Base-by-base conservation (phyloP, 2,329 filamentous ascomycete species). In the Claviceps africana region DNA sequence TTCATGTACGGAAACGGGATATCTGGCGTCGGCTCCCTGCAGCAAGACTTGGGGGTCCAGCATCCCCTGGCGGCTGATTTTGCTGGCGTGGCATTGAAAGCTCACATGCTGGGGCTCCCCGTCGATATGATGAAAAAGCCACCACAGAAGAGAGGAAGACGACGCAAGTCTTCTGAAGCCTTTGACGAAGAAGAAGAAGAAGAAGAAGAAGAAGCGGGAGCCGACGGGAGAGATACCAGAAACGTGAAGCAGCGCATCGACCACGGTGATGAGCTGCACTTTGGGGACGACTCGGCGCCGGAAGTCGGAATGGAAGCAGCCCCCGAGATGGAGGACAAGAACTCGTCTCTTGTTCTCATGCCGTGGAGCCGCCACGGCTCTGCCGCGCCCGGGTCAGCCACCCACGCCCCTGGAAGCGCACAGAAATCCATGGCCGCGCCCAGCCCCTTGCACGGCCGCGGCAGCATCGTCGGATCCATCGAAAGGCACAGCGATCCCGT, bases 261-360 rank as follows among this genome's bases (percentile, higher is more conserved):
- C 19, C 9, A 35, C 10, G 57, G 60, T 1, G 54, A 54, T n/a
- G 65, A 67, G 48, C 47, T 65, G 9, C 60, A 66, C 2, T 58
- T 70, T 7, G 67, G 66, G n/a, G 64, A 72, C 21, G 67, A 73
- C 19, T 64, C 66, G 0, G 64, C 70, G 47, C 67, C 84, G 21
- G 88, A 94, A 64, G 66, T 87, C 25, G 86, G 83, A 21, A 80
- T 87, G 66, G 79, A 86, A 43, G 84, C 78, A 1, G 77, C 73
- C 0, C 75, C 78, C 0, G 77, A 79, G 8, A 75, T 93, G 51
- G 78, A 80, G 4, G 85, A 94, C 54, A 78, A 83, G 51, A 77
- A 78, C 46, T 76, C 73, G 1, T 76, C 72, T 2, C 72, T 71
- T 17, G 64, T 75, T 17, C 64, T 75, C 52, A 67, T 74, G 61